phyloP scores from a whole-genome alignment of 164 flowering plant genomes.

The Aristolochia californica region DNA sequence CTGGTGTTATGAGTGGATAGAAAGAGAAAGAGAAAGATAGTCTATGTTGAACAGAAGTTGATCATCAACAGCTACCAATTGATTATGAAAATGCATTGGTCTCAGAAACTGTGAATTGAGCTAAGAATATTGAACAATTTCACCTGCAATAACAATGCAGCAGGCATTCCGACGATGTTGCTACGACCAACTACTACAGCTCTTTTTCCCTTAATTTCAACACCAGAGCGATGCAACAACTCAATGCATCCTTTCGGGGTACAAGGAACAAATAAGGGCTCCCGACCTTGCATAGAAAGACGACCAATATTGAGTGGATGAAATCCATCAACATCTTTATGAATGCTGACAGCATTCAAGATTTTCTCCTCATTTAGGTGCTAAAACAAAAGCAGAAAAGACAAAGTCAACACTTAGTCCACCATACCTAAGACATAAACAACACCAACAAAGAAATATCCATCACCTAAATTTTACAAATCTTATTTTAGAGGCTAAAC shows the following conservation, averaged over 20 bases:
- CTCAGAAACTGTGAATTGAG: background rate
- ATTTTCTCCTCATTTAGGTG: constrained; percentile 70
- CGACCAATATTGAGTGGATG: constrained; percentile 84
- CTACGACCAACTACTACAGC: constrained; percentile 99
- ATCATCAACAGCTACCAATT: too few relatives aligned
- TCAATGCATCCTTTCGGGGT: constrained; percentile 97
- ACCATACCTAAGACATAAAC: background rate
- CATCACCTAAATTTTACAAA: background rate
- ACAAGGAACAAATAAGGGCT: constrained; percentile 89
- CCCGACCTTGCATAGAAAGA: constrained; percentile 87
- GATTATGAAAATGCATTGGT: background rate
- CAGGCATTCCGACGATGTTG: constrained; percentile 95
- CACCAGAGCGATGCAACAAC: constrained; percentile 56
- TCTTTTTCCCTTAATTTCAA: constrained; percentile 75
- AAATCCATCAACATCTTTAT: constrained; percentile 97
- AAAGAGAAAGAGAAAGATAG: background rate
- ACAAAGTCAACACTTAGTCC: background rate
- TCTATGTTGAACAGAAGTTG: background rate
- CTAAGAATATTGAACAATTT: background rate
- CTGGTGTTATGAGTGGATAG: background rate
- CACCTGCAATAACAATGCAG: constrained; percentile 79
- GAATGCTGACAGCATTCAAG: constrained; percentile 66
- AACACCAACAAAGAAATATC: background rate
- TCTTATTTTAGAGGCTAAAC: background rate
- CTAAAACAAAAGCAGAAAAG: constrained; percentile 24